phyloP scores from a whole-genome alignment of 75 land plant genomes.

The Gnetum montanum region DNA sequence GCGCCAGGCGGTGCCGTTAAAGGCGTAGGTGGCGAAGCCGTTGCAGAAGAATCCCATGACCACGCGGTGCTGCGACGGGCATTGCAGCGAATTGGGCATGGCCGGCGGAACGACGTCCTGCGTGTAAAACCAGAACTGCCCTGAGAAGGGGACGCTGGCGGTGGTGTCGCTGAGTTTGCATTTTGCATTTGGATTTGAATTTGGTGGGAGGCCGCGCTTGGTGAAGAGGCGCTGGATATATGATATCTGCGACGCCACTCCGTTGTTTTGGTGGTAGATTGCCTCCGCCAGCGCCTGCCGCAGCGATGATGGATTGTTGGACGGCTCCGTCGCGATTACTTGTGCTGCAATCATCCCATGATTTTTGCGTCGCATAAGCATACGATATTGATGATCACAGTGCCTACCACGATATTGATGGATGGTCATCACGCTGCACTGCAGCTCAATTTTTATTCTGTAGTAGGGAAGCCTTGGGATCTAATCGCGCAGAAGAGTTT shows the following conservation, averaged over 20 bases:
- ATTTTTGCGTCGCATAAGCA: too few relatives aligned
- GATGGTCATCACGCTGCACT: too few relatives aligned
- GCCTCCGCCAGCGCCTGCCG: constrained; percentile 1
- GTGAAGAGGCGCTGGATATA: constrained; percentile 1
- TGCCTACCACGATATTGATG: too few relatives aligned
- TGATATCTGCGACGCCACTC: neutral
- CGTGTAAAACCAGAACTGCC: constrained; percentile 4
- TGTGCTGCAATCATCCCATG: too few relatives aligned
- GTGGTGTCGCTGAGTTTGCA: neutral
- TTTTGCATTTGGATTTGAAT: neutral
- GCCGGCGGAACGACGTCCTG: constrained; percentile 1
- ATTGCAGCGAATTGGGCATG: neutral
- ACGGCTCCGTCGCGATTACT: constrained; percentile 1
- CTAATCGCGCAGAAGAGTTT: too few relatives aligned
- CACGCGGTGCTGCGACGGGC: neutral
- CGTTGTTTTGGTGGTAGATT: neutral
- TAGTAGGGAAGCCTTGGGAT: too few relatives aligned
- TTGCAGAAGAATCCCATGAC: constrained; percentile 9
- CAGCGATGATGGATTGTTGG: neutral
- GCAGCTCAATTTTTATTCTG: too few relatives aligned
- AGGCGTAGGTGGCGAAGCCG: neutral
- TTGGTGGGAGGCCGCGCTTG: neutral
- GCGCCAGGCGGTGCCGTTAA: neutral
- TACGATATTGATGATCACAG: too few relatives aligned
- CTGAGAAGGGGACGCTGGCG: constrained; percentile 1